phyloP scores from a whole-genome alignment of 805 yeast genomes.

The Candida suzukii region DNA sequence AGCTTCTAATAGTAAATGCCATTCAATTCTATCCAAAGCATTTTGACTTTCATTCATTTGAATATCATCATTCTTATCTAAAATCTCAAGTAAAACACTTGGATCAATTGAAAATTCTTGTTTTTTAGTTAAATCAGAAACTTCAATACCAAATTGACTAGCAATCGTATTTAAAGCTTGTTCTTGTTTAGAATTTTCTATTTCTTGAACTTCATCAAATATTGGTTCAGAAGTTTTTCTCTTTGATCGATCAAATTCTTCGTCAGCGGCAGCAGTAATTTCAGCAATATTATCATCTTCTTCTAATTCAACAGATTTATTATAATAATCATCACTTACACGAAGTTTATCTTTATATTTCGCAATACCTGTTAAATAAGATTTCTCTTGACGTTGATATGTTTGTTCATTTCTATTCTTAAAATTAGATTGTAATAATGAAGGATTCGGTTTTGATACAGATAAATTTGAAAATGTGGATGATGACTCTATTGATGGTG shows the following conservation, averaged over 20 bases:
- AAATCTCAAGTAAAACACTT: conserved; percentile 24
- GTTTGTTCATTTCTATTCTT: conserved; percentile 28
- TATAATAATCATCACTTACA: conserved; percentile 45
- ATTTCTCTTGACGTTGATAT: conserved; percentile 47
- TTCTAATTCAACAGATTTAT: conserved; percentile 35
- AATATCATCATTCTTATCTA: conserved; percentile 29
- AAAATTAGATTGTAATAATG: conserved; percentile 23
- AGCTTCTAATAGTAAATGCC: conserved; percentile 90
- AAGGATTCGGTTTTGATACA: conserved; percentile 19
- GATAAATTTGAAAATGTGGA: no score
- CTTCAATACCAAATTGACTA: conserved; percentile 25
- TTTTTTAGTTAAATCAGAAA: conserved; percentile 25
- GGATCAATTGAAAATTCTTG: conserved; percentile 28
- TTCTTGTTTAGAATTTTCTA: conserved; percentile 17
- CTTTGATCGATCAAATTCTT: conserved; percentile 14
- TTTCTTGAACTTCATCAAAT: background rate
- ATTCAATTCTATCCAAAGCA: conserved; percentile 75
- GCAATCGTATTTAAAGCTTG: conserved; percentile 24
- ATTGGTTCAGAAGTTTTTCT: conserved; percentile 8
- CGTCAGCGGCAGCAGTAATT: conserved; percentile 18
- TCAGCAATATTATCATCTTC: conserved; percentile 29
- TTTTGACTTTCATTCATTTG: conserved; percentile 21
- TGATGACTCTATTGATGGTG: background rate
- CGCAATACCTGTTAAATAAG: conserved; percentile 39
- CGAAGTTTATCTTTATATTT: conserved; percentile 23